Conservation (phyloP, 352 stramenopile genomes). For the Saprolegnia diclina region DNA sequence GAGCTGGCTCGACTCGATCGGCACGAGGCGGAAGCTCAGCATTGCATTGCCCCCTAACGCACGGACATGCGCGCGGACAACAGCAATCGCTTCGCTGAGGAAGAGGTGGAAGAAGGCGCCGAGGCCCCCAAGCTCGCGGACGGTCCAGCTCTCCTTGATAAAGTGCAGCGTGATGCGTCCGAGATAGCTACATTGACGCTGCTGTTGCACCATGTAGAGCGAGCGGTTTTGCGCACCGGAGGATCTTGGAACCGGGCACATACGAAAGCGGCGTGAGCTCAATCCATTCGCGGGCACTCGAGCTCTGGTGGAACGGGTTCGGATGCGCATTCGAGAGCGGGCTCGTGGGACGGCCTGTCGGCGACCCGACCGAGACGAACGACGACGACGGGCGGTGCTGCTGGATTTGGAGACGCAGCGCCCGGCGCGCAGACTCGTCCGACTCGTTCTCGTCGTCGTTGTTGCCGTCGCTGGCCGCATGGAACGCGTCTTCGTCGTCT, state of each 20-base stretch:
- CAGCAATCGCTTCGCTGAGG: conserved; percentile 79
- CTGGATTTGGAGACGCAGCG: conserved; percentile 28
- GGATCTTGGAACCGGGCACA: conserved; percentile 63
- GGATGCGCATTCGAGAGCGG: not conserved
- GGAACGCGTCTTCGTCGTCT: conserved; percentile 20
- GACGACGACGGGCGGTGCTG: conserved; percentile 22
- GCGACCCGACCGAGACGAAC: conserved; percentile 37
- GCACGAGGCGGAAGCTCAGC: conserved; percentile 79
- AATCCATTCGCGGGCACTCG: conserved; percentile 70
- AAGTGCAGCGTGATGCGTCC: conserved; percentile 86
- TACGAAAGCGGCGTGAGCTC: conserved; percentile 77
- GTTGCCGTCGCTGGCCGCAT: not conserved
- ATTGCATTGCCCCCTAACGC: conserved; percentile 81
- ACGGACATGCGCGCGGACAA: conserved; percentile 77
- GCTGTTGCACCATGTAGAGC: not conserved
- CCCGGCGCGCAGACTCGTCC: conserved; percentile 23
- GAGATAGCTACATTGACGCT: conserved; percentile 40
- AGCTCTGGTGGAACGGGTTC: conserved; percentile 22
- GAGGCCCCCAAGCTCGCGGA: conserved; percentile 78
- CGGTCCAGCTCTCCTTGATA: conserved; percentile 87
- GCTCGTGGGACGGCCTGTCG: conserved; percentile 23
- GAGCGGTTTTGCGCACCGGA: conserved; percentile 28
- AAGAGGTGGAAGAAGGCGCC: conserved; percentile 86
- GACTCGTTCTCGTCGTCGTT: conserved; percentile 17
- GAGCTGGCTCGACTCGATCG: conserved; percentile 82